Evolutionary conservation across 352 stramenopile genomes (phyloP).

Genomic region (Globisporangium okanoganense): DNA sequence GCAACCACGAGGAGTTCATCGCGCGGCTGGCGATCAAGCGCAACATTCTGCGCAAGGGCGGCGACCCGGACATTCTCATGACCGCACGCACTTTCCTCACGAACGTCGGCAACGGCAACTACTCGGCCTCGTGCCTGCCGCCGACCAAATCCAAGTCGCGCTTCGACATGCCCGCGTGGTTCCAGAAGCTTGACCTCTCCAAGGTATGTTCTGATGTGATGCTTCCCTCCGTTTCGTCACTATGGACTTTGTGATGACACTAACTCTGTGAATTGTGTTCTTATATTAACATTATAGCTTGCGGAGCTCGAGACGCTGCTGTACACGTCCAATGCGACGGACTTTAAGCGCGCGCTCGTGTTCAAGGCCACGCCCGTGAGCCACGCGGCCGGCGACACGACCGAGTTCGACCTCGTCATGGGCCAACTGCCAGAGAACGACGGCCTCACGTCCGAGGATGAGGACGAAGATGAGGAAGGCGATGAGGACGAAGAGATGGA

Average conservation of each 20-base stretch:
- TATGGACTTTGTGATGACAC: background rate
- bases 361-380: constrained; percentile 44
- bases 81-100: constrained; percentile 89
- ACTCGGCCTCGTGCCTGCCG: constrained; percentile 55
- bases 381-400: constrained; percentile 67
- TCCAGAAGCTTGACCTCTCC: constrained; percentile 41
- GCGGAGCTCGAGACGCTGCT: constrained; percentile 45
- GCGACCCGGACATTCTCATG: constrained; percentile 94
- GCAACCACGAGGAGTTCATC: constrained; percentile 92
- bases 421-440: constrained; percentile 77
- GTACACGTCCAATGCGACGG: constrained; percentile 55
- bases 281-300: constrained; percentile 27
- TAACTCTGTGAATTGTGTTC: constrained; percentile 2
- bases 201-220: constrained; percentile 46
- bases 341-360: constrained; percentile 49
- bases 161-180: constrained; percentile 75
- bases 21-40: constrained; percentile 92
- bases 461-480: constrained; percentile 48
- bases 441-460: constrained; percentile 67
- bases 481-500: constrained; percentile 30
- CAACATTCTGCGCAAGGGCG: constrained; percentile 95
- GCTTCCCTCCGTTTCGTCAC: background rate
- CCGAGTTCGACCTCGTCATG: constrained; percentile 80
- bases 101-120: constrained; percentile 57
- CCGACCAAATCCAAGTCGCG: constrained; percentile 80